Evolutionary conservation across 495 filamentous ascomycete species (phyloP), one percentile per base, ranked within the genome.

Genomic region (Letharia columbiana): DNA sequence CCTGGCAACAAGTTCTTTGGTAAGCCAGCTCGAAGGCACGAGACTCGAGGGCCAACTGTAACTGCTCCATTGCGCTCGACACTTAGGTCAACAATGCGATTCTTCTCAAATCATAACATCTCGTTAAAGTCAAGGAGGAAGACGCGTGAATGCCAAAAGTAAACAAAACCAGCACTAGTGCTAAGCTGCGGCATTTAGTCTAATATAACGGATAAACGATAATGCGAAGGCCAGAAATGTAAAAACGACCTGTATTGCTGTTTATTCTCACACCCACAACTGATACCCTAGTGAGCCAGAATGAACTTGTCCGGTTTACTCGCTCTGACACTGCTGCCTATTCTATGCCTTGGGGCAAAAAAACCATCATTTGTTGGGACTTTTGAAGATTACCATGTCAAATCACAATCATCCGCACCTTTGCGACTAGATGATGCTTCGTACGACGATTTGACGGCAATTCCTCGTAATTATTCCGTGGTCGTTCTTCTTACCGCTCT

Each of bases 401-500:
- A 89, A 70, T 83, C 89, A 47, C 82, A 85, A 62, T 79, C 86
- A 39, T 86, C 84, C 0, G 71, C 82, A 35, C 87, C 91, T 4
- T 69, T 97, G 71, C 83, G 91, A 77, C 82, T 99, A 67, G 80
- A 86, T 75, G 91, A 96, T 75, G 69, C 78, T 10, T 79, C 81
- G 40, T 98, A 93, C 77, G 82, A 84, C 60, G 82, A 89, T 68
- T 77, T 98, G 64, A 94, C 89, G 0, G 74, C 84, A 2, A 77
- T 83, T 4, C 90, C 95, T 41, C 84, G 94, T 62, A 89, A 98
- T 75, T 95, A 97, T 74, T 85, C 87, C 44, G 83, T 87, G 18
- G 89, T 85, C 11, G 85, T 98, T 3, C 83, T 98, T 42, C 79
- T 99, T 62, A 99, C 95, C 13, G 94, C 94, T 61, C 76, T 91